Conservation (phyloP, 2,329 filamentous ascomycete genomes). For the Paraphaeosphaeria sporulosa region DNA sequence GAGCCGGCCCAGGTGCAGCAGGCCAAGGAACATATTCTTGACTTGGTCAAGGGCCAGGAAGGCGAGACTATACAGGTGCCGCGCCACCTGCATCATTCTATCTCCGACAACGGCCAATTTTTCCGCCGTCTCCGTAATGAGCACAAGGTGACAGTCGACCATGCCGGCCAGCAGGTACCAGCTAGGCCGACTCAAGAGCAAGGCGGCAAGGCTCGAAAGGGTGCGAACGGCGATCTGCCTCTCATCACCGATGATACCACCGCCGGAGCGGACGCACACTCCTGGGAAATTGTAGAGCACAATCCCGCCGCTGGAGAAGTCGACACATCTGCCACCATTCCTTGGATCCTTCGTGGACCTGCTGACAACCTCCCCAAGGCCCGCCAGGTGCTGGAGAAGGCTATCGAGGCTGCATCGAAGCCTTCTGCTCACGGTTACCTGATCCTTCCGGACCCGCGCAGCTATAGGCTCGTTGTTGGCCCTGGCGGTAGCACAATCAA, state of each 20-base stretch:
- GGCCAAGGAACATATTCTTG: slow-evolving; percentile 84
- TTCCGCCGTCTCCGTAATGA: slow-evolving; percentile 91
- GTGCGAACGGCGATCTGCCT: slow-evolving; percentile 74
- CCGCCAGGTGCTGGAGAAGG: slow-evolving; percentile 74
- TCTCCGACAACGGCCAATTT: slow-evolving; percentile 89
- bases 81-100: slow-evolving; percentile 78
- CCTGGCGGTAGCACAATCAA: slow-evolving; percentile 91
- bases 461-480: slow-evolving; percentile 89
- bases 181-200: slow-evolving; percentile 67
- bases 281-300: slow-evolving; percentile 82
- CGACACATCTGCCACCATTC: slow-evolving; percentile 66
- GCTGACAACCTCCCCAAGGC: slow-evolving; percentile 83
- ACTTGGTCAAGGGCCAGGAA: slow-evolving; percentile 83
- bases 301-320: slow-evolving; percentile 66
- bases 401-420: slow-evolving; percentile 74
- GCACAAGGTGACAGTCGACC: slow-evolving; percentile 88
- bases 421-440: slow-evolving; percentile 83
- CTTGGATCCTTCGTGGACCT: slow-evolving; percentile 86
- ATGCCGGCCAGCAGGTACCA: slow-evolving; percentile 81
- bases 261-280: slow-evolving; percentile 69
- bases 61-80: slow-evolving; percentile 89
- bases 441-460: slow-evolving; percentile 85
- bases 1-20: slow-evolving; percentile 79
- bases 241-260: slow-evolving; percentile 84
- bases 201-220: slow-evolving; percentile 54